Evolutionary conservation across 2,329 filamentous ascomycete species (phyloP), one percentile per base, ranked within the genome.

Genomic region (Aaosphaeria arxii): DNA sequence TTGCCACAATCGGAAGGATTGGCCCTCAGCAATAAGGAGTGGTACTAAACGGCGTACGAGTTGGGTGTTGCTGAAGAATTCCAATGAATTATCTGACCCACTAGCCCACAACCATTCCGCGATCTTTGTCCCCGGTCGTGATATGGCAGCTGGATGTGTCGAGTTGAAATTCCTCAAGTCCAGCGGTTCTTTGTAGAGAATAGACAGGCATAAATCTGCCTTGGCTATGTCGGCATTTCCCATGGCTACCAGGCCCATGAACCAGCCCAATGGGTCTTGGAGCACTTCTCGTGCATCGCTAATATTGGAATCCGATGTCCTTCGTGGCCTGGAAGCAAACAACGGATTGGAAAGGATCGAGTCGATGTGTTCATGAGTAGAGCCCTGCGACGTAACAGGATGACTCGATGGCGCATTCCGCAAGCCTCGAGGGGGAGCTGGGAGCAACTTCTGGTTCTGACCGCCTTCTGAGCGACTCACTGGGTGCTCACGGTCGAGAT

Each of bases 401-500:
- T 9, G 39, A 24, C 39, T 24, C 39, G 24, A 7, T 40, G 39
- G 39, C n/a, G 33, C 9, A 36, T 9, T 36, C 33, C 36, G 32
- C 44, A 52, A 24, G 17, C 17, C 17, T 24, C 17, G 17, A 24
- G 17, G 17, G 17, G 17, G 17, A n/a, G 17, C 43, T 49, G 6
- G 53, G 40, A 36, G 33, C 33, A 9, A n/a, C n/a, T 36, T 36
- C 33, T 9, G 33, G 7, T 36, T 36, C 33, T n/a, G 33, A 3
- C 17, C 17, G 17, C 17, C 17, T 24, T 24, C 17, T 24, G 17
- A 24, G 17, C 1, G 58, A 48, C 48, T 47, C 38, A 9, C 42
- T 42, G 30, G 78, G 67, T 85, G 78, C 49, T 80, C 77, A 45
- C 72, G 74, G 58, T 87, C 83, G 39, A 87, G 76, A 49, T 86